Evolutionary conservation across 805 yeast genomes (phyloP), one percentile per base, ranked within the genome.

Genomic region (Tetrapisispora taiwanensis): DNA sequence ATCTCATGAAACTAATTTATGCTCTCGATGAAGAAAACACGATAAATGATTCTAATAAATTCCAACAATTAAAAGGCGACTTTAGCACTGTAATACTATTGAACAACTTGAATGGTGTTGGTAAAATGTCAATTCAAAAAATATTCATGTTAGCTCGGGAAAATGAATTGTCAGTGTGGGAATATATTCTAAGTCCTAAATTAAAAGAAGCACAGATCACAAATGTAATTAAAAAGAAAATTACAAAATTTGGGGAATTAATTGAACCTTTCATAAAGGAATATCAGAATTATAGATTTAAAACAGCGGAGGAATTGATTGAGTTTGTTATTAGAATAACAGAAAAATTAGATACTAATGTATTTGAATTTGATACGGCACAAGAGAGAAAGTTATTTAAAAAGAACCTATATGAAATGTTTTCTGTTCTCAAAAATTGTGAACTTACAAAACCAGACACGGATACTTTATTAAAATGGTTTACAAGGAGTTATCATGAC

Each of bases 1-100:
- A 78, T 45, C 61, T 78, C 24, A 52, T 79, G 46, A 72, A 69
- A 48, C 61, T 79, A 0, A 48, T 45, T 9, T 17, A 12, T 7
- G 5, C 28, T 4, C 31, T 36, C 19, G 20, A 30, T 13, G 40
- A 41, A 9, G 40, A 37, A 18, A 12, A 12, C 1, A 9, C 6
- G 10, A 26, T 13, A 15, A 7, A 9, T 20, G 30, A 24, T 10
- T 27, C 13, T 19, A 10, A 19, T 19, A 28, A 6, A 27, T 41
- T 22, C 30, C 8, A 13, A 20, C 15, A 42, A 41, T 20, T 49
- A 52, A 50, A 46, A 39, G 58, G 59, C 47, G 60, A 61, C 46
- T 60, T 60, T 34, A 52, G 54, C 42, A 46, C 58, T 1, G 46
- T 61, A 19, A 49, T 57, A 2, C 52, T 59, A 2, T 37, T 61